Conservation (phyloP, 352 stramenopile species). For the Hyaloperonospora arabidopsidis region DNA sequence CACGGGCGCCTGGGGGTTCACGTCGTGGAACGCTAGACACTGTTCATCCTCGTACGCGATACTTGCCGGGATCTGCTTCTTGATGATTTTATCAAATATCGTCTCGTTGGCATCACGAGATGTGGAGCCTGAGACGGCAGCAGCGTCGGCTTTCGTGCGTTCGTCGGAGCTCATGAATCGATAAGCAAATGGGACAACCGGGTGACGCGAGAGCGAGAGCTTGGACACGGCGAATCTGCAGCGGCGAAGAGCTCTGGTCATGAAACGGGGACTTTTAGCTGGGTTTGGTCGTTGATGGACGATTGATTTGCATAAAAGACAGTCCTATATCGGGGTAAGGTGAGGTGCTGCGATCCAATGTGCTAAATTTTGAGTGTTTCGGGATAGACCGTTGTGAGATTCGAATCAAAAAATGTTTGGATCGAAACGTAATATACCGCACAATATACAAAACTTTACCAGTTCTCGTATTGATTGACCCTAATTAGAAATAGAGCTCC, state of each 20-base stretch:
- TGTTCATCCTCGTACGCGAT: conserved; percentile 96
- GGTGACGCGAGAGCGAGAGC: conserved; percentile 8
- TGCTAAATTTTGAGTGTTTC: too few species aligned
- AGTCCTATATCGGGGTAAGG: too few species aligned
- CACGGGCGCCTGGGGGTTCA: conserved; percentile 91
- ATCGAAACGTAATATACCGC: too few species aligned
- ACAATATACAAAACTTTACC: too few species aligned
- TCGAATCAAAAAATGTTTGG: too few species aligned
- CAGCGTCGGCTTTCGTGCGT: conserved; percentile 49
- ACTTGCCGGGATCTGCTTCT: conserved; percentile 88
- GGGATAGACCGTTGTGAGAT: too few species aligned
- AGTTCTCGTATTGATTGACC: too few species aligned
- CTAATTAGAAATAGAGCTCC: too few species aligned
- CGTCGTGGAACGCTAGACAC: conserved; percentile 96
- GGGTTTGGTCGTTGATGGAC: too few species aligned
- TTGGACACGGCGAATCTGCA: conserved; percentile 10
- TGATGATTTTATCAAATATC: conserved; percentile 98
- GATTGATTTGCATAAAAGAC: too few species aligned
- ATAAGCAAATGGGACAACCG: conserved; percentile 7
- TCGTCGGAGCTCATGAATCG: conserved; percentile 57
- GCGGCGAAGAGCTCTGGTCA: conserved; percentile 4
- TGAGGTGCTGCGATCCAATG: too few species aligned
- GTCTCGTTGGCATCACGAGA: conserved; percentile 60
- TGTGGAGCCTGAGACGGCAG: conserved; percentile 28
- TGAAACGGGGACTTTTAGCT: too few species aligned